phyloP scores from a whole-genome alignment of 768 basidiomycete genomes.

The Stropharia rugosoannulata region DNA sequence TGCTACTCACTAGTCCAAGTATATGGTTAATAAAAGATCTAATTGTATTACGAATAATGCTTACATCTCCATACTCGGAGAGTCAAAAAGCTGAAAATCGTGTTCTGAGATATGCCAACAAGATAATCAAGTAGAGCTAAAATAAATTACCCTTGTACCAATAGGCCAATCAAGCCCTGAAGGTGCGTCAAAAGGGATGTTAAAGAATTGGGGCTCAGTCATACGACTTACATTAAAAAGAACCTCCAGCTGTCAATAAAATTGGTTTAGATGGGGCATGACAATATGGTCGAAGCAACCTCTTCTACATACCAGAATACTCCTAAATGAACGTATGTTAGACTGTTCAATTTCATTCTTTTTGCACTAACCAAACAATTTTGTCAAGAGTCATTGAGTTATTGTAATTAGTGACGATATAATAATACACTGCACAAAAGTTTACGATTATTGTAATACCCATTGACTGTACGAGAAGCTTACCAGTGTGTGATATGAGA shows the following conservation, averaged over 20 bases:
- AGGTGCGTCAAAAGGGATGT: not conserved
- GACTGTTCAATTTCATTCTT: not conserved
- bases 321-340: slow-evolving; percentile 31
- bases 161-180: slow-evolving; percentile 52
- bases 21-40: slow-evolving; percentile 27
- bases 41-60: slow-evolving; percentile 10
- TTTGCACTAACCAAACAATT: slow-evolving; percentile 45
- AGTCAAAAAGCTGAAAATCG: slow-evolving; percentile 35
- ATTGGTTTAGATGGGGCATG: not conserved
- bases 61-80: slow-evolving; percentile 44
- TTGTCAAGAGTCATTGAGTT: slow-evolving; percentile 35
- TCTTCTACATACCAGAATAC: slow-evolving; percentile 40
- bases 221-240: slow-evolving; percentile 46
- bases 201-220: not conserved
- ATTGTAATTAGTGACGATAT: slow-evolving; percentile 51
- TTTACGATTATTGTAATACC: not conserved
- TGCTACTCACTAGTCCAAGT: slow-evolving; percentile 45
- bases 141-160: slow-evolving; percentile 48
- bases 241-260: slow-evolving; percentile 45
- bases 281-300: not conserved
- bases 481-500: slow-evolving; percentile 53
- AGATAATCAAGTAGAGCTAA: not conserved
- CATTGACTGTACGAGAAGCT: slow-evolving; percentile 11
- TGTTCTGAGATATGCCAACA: slow-evolving; percentile 1
- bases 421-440: slow-evolving; percentile 45